phyloP scores from a whole-genome alignment of 2,329 filamentous ascomycete genomes.

The Neopestalotiopsis clavispora region DNA sequence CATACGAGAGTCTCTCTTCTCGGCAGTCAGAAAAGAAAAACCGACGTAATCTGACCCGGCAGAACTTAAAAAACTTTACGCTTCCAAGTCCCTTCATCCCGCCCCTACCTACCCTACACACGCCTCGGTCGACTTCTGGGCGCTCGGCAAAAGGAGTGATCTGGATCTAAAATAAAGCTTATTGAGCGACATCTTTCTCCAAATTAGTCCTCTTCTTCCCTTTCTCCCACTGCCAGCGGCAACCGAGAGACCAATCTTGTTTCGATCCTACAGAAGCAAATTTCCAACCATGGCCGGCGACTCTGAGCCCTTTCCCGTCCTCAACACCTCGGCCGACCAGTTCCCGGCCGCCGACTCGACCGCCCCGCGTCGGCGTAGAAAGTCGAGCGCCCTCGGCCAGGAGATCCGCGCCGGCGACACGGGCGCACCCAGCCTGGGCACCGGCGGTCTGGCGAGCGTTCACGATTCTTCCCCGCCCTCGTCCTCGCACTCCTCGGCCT shows the following conservation, averaged over 20 bases:
- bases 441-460: constrained; percentile 56
- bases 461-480: constrained; percentile 31
- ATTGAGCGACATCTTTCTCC: constrained; percentile 3
- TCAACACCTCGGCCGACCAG: constrained; percentile 57
- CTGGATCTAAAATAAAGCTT: neutral
- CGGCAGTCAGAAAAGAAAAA: neutral
- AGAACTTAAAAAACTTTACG: neutral
- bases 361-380: constrained; percentile 54
- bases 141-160: neutral
- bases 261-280: neutral
- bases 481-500: constrained; percentile 22
- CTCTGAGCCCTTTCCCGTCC: constrained; percentile 60
- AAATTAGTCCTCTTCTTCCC: neutral
- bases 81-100: neutral
- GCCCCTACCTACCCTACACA: neutral
- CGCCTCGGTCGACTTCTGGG: neutral
- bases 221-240: neutral
- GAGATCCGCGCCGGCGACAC: constrained; percentile 61
- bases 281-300: constrained; percentile 43
- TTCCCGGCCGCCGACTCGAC: constrained; percentile 42
- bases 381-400: constrained; percentile 59
- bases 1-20: neutral
- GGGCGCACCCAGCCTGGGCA: constrained; percentile 58
- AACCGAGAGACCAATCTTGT: neutral
- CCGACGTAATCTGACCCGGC: constrained; percentile 2